Evolutionary conservation across 2,329 filamentous ascomycete species (phyloP).

Genomic region (Scedosporium apiospermum): DNA sequence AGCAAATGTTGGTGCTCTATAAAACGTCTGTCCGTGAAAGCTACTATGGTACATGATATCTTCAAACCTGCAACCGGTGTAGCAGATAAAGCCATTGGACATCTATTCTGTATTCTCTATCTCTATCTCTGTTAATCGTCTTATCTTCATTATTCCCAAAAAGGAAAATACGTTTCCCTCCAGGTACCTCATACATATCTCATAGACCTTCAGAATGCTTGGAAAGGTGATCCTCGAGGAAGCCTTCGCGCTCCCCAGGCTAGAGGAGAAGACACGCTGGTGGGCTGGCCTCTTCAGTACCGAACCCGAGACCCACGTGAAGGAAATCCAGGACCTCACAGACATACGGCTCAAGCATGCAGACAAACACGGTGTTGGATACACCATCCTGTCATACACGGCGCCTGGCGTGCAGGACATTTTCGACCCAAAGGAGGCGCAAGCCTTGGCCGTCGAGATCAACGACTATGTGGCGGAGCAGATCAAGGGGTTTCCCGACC

Average conservation of each 20-base stretch:
- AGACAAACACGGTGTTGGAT: constrained; percentile 37
- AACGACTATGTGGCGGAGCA: constrained; percentile 29
- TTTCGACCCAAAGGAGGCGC: constrained; percentile 29
- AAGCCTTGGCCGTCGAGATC: constrained; percentile 29
- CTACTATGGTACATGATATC: too few species aligned
- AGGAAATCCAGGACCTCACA: constrained; percentile 38
- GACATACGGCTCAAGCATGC: constrained; percentile 30
- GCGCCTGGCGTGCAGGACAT: constrained; percentile 38
- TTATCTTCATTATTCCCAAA: too few species aligned
- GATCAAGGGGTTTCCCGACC: constrained; percentile 27
- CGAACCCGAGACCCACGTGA: constrained; percentile 47
- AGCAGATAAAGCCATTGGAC: too few species aligned
- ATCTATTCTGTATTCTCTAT: too few species aligned
- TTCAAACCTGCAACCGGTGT: too few species aligned
- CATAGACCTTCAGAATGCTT: constrained; percentile 28
- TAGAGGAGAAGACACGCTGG: constrained; percentile 49
- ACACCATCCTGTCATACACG: constrained; percentile 38
- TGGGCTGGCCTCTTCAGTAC: constrained; percentile 51
- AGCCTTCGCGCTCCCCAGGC: constrained; percentile 49
- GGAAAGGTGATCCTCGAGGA: constrained; percentile 56
- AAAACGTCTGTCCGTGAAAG: too few species aligned
- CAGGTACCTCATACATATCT: too few species aligned
- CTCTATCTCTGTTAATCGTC: too few species aligned
- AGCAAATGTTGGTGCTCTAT: too few species aligned
- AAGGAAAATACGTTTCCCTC: too few species aligned